phyloP scores from a whole-genome alignment of 225 moss, liverwort and hornwort species.

The Straminergon stramineum region DNA sequence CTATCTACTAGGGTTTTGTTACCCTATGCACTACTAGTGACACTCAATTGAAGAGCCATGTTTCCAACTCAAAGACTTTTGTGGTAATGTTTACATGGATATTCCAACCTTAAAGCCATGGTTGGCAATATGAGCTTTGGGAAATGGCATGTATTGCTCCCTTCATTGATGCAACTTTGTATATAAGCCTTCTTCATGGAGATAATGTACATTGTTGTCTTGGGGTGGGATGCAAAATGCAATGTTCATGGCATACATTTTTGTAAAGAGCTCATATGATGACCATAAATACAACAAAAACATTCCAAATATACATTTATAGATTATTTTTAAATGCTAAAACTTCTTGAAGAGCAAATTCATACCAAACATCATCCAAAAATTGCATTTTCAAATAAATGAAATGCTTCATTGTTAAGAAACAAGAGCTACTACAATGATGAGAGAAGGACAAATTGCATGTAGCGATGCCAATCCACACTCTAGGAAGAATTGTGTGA shows the following conservation, averaged over 20 bases:
- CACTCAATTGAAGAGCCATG: fast-evolving
- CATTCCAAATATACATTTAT: not conserved
- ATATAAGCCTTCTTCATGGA: fast-evolving
- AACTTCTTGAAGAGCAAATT: fast-evolving
- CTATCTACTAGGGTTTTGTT: not conserved
- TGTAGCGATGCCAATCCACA: fast-evolving
- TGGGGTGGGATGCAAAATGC: not conserved
- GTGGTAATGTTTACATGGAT: not conserved
- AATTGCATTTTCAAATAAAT: too few relatives aligned
- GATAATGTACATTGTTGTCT: not conserved
- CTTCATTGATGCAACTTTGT: not conserved
- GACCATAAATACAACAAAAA: not conserved
- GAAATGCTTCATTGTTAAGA: not conserved
- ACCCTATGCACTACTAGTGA: fast-evolving
- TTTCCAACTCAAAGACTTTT: not conserved
- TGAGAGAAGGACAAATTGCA: not conserved
- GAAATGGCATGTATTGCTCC: not conserved
- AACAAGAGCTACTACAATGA: not conserved
- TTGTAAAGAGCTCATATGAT: not conserved
- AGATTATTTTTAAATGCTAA: not conserved
- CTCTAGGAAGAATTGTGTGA: fast-evolving
- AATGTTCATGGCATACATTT: fast-evolving
- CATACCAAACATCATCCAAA: not conserved
- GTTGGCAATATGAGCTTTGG: fast-evolving
- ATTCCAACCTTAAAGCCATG: fast-evolving